Percentiles rank a stretch among this genome's conserved stretches.
phyloP scores from a whole-genome alignment of 345 rosid genomes.

The Salix exigua region DNA sequence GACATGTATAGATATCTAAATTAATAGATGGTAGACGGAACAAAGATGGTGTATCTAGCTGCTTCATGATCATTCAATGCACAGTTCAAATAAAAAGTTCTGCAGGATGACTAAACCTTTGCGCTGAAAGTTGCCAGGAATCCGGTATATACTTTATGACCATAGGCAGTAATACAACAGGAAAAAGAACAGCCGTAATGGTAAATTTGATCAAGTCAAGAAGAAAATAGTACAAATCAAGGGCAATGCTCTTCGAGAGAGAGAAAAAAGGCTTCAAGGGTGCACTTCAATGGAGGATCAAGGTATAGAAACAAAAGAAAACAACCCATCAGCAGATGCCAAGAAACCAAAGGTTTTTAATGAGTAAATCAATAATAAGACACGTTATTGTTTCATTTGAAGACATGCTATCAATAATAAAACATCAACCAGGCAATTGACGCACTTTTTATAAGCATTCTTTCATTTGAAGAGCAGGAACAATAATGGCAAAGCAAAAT shows the following conservation, averaged over 20 bases:
- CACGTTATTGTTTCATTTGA: too few species aligned
- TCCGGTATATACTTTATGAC: background rate
- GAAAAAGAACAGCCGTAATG: background rate
- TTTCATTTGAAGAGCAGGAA: background rate
- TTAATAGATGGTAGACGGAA: background rate
- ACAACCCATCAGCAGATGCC: background rate
- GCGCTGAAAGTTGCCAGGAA: background rate
- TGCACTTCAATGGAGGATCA: background rate
- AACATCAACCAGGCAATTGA: background rate
- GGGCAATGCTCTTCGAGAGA: background rate
- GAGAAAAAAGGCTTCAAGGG: background rate
- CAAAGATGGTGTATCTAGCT: background rate
- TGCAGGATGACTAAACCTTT: background rate
- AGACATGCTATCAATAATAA: too few species aligned
- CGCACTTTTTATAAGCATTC: background rate
- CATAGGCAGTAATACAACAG: background rate
- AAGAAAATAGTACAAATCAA: background rate
- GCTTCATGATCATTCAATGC: background rate
- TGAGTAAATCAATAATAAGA: background rate
- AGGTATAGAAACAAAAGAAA: background rate
- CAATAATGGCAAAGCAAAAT: background rate
- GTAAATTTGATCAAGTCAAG: background rate
- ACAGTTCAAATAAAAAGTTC: background rate
- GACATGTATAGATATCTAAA: background rate
- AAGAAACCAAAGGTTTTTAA: background rate